Evolutionary conservation across 345 rosid species (phyloP), one percentile per base, ranked within the genome.

Genomic region (Salix koriyanagi): DNA sequence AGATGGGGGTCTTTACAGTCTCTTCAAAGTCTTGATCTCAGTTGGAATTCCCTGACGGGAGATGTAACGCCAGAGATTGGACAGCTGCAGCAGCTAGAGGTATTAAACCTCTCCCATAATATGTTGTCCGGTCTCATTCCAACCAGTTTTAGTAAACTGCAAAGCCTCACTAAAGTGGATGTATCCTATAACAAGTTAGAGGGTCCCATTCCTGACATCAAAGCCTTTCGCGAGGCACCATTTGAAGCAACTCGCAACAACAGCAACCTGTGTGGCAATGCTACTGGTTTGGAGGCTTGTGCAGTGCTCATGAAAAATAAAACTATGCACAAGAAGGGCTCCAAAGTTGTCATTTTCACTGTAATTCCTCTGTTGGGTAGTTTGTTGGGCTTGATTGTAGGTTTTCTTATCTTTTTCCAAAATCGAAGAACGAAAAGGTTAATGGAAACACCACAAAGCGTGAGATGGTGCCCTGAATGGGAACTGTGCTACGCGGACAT

Each of bases 151-250:
- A 36, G 26, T 16, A 41, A 14, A 16, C 23, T 71, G 71, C 2
- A 11, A 34, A n/a, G 77, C 65, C n/a, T 80, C 44, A 67, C 25
- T 4, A 0, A 13, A 4, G 79, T 80, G 70, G 67, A 80, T 60
- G 30, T 76, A 21, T 80, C 83, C 42, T 52, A 64, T 60, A 75
- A 80, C 30, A 36, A 70, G 25, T 18, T 80, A n/a, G 50, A 71
- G 44, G 80, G 77, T 1, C 74, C 56, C 0, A 32, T 80, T 66
- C 83, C 79, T 5, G 70, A 60, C 4, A 25, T 34, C 13, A 48
- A 4, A 72, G 71, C 84, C 41, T 76, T 81, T 69, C 77, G 2
- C 7, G 65, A 68, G 15, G 83, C 74, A 32, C 28, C 83, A 15
- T 72, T 80, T 14, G 44, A 76, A 34, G 60, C 54, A 3, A n/a